phyloP scores from a whole-genome alignment of 2,329 filamentous ascomycete species.

The Exophiala xenobiotica region DNA sequence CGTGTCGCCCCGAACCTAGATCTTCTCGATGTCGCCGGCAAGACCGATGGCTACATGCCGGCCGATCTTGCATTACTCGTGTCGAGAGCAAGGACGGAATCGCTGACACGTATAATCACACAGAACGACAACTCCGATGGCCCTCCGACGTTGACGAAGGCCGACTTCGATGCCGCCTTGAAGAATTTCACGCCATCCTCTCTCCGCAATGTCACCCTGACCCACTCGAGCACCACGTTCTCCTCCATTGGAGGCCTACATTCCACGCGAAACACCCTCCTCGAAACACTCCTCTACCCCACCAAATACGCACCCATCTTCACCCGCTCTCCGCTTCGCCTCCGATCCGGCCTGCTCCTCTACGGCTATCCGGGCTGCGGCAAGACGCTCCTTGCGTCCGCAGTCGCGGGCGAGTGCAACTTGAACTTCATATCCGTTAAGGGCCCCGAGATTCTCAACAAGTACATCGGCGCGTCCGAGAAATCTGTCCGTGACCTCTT shows the following conservation, averaged over 20 bases:
- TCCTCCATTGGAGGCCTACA: conserved; percentile 85
- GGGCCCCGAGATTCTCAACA: conserved; percentile 96
- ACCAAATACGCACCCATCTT: conserved; percentile 98
- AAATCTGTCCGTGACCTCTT: conserved; percentile 96
- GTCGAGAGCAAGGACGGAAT: conserved; percentile 84
- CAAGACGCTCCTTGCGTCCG: conserved; percentile 91
- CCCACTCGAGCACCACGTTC: conserved; percentile 90
- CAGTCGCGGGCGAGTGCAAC: conserved; percentile 95
- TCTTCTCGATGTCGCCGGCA: conserved; percentile 86
- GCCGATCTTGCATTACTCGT: conserved; percentile 86
- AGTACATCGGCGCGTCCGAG: conserved; percentile 97
- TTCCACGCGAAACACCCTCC: conserved; percentile 81
- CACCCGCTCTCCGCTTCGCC: conserved; percentile 87
- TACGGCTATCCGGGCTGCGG: conserved; percentile 97
- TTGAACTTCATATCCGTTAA: conserved; percentile 99
- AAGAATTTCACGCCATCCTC: conserved; percentile 94
- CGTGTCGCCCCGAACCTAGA: conserved; percentile 75
- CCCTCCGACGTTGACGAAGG: conserved; percentile 63
- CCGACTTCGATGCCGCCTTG: conserved; percentile 80
- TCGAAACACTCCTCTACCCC: conserved; percentile 94
- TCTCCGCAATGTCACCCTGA: conserved; percentile 87
- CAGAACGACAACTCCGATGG: conserved; percentile 42
- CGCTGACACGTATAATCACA: conserved; percentile 73
- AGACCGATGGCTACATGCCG: conserved; percentile 97
- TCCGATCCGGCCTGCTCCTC: conserved; percentile 86